Evolutionary conservation across 371 early-diverging fungal genomes (phyloP), one percentile per base, ranked within the genome.

Genomic region (Mucor plumbeus): DNA sequence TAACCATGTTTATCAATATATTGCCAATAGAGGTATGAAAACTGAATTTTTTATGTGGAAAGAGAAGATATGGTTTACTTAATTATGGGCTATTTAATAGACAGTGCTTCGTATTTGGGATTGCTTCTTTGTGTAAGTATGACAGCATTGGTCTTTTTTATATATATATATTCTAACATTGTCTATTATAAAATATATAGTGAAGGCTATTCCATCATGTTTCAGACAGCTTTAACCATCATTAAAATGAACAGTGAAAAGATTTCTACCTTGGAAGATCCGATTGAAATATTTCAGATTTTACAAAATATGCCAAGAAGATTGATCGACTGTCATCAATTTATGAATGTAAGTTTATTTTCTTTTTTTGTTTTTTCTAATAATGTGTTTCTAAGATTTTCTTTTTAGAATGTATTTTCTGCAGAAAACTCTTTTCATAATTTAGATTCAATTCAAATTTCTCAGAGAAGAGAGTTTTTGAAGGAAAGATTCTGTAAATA

Each of bases 71-170:
- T 7, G 26, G 13, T 33, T 13, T 54, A 13, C 33, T 54, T 33
- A 26, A 26, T 54, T 26, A 5, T 33, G 26, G 26, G 26, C 3
- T 54, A 7, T 54, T 54, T 14, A 33, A 54, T 54, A 63, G 84
- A 89, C 92, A 11, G 88, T 89, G 21, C 80, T 93, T 1, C 83
- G 94, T 13, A 87, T 92, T 6, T 94, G 95, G 94, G 95, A 94
- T 85, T 85, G 86, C 48, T 90, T 94, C 64, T 89, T 90, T 67
- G 88, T 89, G 87, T 84, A 81, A 80, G 85, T 70, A 40, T 21
- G 31, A 7, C 34, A 35, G 8, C n/a, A 38, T 4, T 4, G 9
- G 4, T 26, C 26, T 26, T 26, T 26, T 26, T 3, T 7, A 0
- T 44, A 4, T 5, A 9, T 7, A 0, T 44, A 4, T 5, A 5